Base-by-base conservation (phyloP, 2,329 filamentous ascomycete species). In the Talaromyces sp. region DNA sequence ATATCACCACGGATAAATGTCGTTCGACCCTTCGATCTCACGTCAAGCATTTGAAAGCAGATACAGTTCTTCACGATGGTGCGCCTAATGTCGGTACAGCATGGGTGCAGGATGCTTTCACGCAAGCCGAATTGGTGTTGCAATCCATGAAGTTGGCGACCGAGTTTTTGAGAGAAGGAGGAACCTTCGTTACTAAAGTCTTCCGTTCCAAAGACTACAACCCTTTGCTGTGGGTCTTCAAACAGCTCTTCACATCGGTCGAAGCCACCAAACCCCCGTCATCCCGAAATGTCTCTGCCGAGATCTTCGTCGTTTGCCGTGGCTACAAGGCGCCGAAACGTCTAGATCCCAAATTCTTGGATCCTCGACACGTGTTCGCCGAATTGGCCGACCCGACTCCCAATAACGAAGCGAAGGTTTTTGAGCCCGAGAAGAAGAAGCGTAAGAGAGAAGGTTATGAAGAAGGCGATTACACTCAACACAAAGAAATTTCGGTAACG, bases 171-270 rank as follows among this genome's bases (percentile, higher is more conserved):
- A 85, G 87, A 19, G 90, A 94, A 76, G 92, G 93, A 54, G 95
- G 95, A 69, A 94, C 89, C 9, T 98, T 98, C 69, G 93, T 98
- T 52, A 98, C 94, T 64, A 99, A 99, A 80, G 92, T 99, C 50
- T 99, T 99, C 83, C 84, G 95, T 68, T 96, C 92, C 39, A 98
- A 97, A 76, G 94, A 99, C 76, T 98, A 97, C 82, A 97, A 97
- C 76, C 89, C 92, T 66, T 81, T 99, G 54, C 85, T 98, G 58
- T 99, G 95, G 95, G 93, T 98, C 39, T 93, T 98, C 82, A 97
- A 97, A 76, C 95, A 99, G 78, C 85, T 99, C 0, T 99, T 99
- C 81, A 85, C 86, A 57, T 96, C 95, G 70, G 95, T 99, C 68
- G 94, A 99, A 76, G 94, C 96, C 58, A 99, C 95, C 5, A 99